Evolutionary conservation across 2,329 filamentous ascomycete species (phyloP), one percentile per base, ranked within the genome.

Genomic region (Amauroascus niger): DNA sequence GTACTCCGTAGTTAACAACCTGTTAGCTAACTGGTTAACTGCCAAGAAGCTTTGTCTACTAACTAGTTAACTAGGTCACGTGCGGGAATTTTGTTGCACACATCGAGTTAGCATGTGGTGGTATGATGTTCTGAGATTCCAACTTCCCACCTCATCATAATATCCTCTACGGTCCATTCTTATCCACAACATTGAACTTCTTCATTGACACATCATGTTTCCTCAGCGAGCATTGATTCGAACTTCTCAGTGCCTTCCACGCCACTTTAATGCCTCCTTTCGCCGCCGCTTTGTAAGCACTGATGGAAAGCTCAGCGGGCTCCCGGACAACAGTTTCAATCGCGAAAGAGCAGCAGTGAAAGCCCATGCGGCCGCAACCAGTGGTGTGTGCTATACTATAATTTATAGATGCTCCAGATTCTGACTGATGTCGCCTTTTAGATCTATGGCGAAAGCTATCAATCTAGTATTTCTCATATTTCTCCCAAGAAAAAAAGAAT

Each of bases 401-500:
- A 59, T 60, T 60, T 57, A 51, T 30, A 9, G 4, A 30, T 47
- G 6, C 14, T 50, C 39, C 41, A 48, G 41, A 51, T 57, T 58
- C 62, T 68, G 52, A 68, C 61, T 49, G 46, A 62, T 30, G 4
- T 30, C 62, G 55, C 57, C 60, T 52, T 56, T 53, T 68, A 95
- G 91, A 88, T 66, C 82, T 95, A 66, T 98, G 93, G 93, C 84
- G 82, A 74, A 97, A 94, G 80, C 84, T 97, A 66, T 93, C 88
- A 61, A 79, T 96, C 78, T 97, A 88, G 90, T 96, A 88, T 35
- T 35, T 35, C 13, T 4, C 3, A 35, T 18, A 2, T 35, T 18
- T 3, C 9, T 45, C 39, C 26, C 5, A 26, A 43, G 16, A n/a
- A n/a, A n/a, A n/a, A n/a, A n/a, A n/a, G n/a, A n/a, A n/a, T n/a